Percentiles rank a stretch among this genome's conserved stretches.
These are phyloP conservation scores for Suhomyces prunicola DNA, from an alignment of 805 yeast genomes.

Conservation along the genomic window DNA sequence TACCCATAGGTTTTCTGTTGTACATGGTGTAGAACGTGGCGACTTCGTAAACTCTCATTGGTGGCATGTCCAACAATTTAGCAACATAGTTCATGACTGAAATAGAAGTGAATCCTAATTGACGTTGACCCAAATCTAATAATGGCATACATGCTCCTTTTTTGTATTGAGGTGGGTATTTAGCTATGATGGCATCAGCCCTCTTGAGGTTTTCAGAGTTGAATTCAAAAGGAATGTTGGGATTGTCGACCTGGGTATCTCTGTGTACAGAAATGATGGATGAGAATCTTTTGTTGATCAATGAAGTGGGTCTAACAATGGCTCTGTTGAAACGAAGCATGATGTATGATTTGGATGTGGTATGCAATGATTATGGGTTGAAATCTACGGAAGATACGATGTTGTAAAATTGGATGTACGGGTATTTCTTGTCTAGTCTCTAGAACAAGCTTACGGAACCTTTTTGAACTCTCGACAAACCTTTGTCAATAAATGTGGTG, in stretches of 20 bases:
- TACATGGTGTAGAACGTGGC: constrained; percentile 92
- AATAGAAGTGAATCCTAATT: constrained; percentile 79
- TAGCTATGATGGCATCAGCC: constrained; percentile 71
- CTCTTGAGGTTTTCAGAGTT: constrained; percentile 57
- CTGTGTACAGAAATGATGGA: constrained; percentile 63
- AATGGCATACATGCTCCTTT: constrained; percentile 88
- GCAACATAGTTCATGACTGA: constrained; percentile 90
- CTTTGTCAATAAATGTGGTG: background rate
- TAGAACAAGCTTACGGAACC: background rate
- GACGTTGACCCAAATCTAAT: constrained; percentile 83
- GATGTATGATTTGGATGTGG: constrained; percentile 2
- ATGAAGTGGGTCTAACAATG: constrained; percentile 13
- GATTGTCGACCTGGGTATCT: constrained; percentile 65
- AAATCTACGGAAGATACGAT: background rate
- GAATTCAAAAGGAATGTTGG: constrained; percentile 69
- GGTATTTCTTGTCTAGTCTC: background rate
- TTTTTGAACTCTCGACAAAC: background rate
- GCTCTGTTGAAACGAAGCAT: constrained; percentile 21
- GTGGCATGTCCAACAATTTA: constrained; percentile 79
- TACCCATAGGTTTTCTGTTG: constrained; percentile 82
- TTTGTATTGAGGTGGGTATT: constrained; percentile 83
- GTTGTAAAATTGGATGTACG: background rate
- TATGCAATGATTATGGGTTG: background rate
- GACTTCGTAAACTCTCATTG: constrained; percentile 91
- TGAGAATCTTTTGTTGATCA: constrained; percentile 28